Conservation (phyloP, 225 moss, liverwort and hornwort genomes). For the Sphagnum contortum region DNA sequence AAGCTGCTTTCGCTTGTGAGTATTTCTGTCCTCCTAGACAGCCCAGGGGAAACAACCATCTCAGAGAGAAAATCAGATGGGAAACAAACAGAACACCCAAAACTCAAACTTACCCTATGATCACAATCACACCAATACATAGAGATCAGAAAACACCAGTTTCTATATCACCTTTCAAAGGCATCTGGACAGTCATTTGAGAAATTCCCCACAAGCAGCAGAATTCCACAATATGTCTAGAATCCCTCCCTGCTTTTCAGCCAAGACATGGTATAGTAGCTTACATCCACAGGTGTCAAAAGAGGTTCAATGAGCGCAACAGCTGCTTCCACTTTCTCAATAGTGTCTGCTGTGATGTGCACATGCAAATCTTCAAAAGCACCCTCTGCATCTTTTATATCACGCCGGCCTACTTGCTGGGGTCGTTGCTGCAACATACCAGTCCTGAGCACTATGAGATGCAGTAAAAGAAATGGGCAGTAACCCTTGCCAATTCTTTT, state of each 20-base stretch:
- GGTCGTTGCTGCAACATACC: slow-evolving; percentile 25
- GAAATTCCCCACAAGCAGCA: no score
- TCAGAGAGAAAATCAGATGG: no score
- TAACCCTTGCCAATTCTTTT: not conserved
- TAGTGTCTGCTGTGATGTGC: slow-evolving; percentile 59
- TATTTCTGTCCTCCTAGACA: slow-evolving; percentile 67
- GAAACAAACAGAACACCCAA: no score
- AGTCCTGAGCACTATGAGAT: not conserved
- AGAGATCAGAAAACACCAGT: no score
- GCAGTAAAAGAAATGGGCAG: no score
- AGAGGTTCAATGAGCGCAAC: slow-evolving; percentile 79
- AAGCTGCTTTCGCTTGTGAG: slow-evolving; percentile 71
- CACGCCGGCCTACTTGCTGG: slow-evolving; percentile 41
- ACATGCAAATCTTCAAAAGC: slow-evolving; percentile 77
- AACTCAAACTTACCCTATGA: no score
- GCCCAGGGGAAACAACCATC: not conserved
- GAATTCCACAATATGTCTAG: no score
- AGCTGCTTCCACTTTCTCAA: slow-evolving; percentile 82
- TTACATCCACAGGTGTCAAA: slow-evolving; percentile 78
- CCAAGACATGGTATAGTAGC: not conserved
- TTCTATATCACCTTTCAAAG: no score
- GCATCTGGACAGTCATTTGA: no score
- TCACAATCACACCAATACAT: no score
- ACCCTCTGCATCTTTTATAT: slow-evolving; percentile 53
- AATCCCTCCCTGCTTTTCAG: no score